Evolutionary conservation across 1,139 yeast species (phyloP), one percentile per base, ranked within the genome.

Genomic region (Lodderomyces beijingensis): DNA sequence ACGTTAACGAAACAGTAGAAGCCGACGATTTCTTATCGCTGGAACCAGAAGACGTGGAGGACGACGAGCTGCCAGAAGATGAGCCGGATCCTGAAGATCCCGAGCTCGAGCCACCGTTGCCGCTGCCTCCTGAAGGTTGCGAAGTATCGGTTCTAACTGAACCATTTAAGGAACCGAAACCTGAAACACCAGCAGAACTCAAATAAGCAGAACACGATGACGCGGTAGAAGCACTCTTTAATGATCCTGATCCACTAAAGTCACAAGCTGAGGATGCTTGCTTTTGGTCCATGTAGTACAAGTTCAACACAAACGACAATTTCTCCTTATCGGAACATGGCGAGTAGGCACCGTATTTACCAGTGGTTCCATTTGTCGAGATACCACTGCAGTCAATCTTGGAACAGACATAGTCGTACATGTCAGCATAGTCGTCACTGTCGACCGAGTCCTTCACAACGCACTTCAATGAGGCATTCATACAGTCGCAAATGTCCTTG

Each of bases 241-340:
- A 34, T 24, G 76, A 45, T 33, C 85, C 87, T 39, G 79, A 69
- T 41, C 93, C 91, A 40, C 59, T 57, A 60, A 82, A 83, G 55
- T 70, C 73, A 70, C 93, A 83, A 32, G 84, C 84, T 30, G 65
- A 53, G 15, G 57, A 42, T 38, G 43, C 40, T 38, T 59, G 57
- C 46, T 65, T 71, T 36, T 77, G 65, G 24, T 58, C 60, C 43
- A 61, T 44, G 63, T 74, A 74, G 70, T 81, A 80, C 47, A 64
- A 53, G 67, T 79, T 74, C 51, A 80, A 59, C 36, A 77, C 67
- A 53, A 68, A 80, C 53, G 77, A 74, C 54, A 80, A 74, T 65
- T 76, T 70, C 46, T 76, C 80, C 62, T 74, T 67, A 44, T 71
- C 62, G 34, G 66, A 57, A 57, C 84, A 78, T 68, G 66, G 72